Conservation (phyloP, 371 early-diverging fungal species). For the Mucor irregularis region DNA sequence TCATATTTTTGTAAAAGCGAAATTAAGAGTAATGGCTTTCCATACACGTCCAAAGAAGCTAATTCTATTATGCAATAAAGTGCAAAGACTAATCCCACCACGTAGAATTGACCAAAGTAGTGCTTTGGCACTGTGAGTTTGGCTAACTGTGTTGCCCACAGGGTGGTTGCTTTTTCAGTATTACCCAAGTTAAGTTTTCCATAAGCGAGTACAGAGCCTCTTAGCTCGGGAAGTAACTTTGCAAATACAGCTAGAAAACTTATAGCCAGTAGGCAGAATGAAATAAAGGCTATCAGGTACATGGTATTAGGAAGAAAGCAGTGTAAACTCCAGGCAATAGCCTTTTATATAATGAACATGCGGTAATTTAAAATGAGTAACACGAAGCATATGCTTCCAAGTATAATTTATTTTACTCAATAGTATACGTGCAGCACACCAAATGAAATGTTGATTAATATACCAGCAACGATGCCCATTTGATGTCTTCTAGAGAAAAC, state of each 20-base stretch:
- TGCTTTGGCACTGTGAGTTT: constrained; percentile 60
- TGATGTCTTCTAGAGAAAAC: constrained; percentile 68
- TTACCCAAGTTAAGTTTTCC: constrained; percentile 40
- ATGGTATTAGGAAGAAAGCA: no score
- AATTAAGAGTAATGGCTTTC: background rate
- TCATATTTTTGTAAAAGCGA: background rate
- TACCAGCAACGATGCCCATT: constrained; percentile 68
- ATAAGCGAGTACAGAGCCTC: constrained; percentile 43
- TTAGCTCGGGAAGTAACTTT: constrained; percentile 27
- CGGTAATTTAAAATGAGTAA: background rate
- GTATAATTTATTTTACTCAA: constrained; percentile 14
- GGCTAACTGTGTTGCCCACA: constrained; percentile 14
- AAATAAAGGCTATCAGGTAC: constrained; percentile 23
- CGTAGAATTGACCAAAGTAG: constrained; percentile 73
- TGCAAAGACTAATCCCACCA: constrained; percentile 43
- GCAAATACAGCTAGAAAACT: constrained; percentile 25
- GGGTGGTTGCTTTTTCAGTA: constrained; percentile 27
- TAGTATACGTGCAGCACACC: constrained; percentile 62
- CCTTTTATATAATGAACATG: no score
- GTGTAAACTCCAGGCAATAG: no score
- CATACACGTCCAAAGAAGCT: background rate
- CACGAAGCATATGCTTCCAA: background rate
- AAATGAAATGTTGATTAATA: constrained; percentile 68
- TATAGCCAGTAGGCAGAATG: constrained; percentile 25
- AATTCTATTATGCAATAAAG: constrained; percentile 25